Evolutionary conservation across 805 yeast genomes (phyloP).

Genomic region (Ogataea pilisensis): DNA sequence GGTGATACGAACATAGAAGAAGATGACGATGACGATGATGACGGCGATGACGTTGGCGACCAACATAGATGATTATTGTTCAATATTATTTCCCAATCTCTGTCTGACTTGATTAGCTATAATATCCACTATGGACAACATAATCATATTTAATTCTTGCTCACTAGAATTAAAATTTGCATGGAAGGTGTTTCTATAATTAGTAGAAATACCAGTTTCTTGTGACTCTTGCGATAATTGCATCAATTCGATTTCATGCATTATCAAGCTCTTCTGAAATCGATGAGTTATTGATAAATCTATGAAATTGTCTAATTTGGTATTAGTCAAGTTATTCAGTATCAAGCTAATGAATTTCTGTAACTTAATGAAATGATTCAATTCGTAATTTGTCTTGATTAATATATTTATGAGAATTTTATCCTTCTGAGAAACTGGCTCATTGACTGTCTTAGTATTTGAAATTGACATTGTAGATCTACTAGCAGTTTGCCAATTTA

Average conservation of each 20-base stretch:
- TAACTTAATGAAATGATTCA: neutral
- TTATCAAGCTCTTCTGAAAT: neutral
- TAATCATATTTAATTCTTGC: neutral
- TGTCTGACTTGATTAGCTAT: neutral
- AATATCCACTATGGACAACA: neutral
- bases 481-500: too few species aligned
- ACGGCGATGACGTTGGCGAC: slow-evolving; percentile 1
- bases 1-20: slow-evolving; percentile 1
- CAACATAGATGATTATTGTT: too few species aligned
- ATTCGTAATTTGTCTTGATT: neutral
- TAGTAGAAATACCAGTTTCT: too few species aligned
- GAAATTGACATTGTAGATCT: too few species aligned
- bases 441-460: neutral
- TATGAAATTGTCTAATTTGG: neutral
- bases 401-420: neutral
- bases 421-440: too few species aligned
- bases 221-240: neutral
- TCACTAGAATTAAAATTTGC: neutral
- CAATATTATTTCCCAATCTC: neutral
- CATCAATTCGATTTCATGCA: neutral
- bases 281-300: neutral
- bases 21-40: slow-evolving; percentile 4
- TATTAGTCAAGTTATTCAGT: neutral
- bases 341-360: neutral
- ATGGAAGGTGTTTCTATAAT: neutral